Base-by-base conservation (phyloP, 768 basidiomycete genomes). In the Nidularia pulvinata region DNA sequence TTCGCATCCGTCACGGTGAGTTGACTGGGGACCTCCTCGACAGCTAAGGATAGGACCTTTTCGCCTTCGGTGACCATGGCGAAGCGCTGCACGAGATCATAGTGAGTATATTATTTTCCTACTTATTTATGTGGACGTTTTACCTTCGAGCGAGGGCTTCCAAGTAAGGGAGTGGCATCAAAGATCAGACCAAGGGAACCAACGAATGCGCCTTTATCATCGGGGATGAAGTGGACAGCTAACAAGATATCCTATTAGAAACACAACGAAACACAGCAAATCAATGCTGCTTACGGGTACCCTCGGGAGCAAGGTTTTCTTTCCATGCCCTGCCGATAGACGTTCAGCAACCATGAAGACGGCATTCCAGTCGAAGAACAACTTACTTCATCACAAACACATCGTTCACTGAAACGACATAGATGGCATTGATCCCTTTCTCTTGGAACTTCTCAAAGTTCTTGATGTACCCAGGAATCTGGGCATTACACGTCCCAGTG, bases 341-440 rank as follows among this genome's bases (percentile, higher is more conserved):
- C 10, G 30, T 7, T 30, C 25, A 30, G 25, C 3, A 30, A 30
- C 25, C 25, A 30, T 30, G 25, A 30, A 30, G 25, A 30, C 25
- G 4, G 25, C 25, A 30, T 30, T 30, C 25, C 25, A 30, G 25
- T 30, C 25, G 4, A 30, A 30, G 25, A 30, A 30, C 25, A 30
- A 30, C 25, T 30, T 52, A 80, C 78, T 85, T 80, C 54, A 78
- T 82, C 45, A 90, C 88, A 61, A 89, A 94, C 6, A 79, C 77
- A 64, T 95, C 93, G 66, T 95, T 95, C 53, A 91, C 86, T 25
- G 84, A 74, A 51, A 95, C 70, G 51, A 94, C 80, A 56, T 84
- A 88, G 55, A 92, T 81, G 49, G 82, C 76, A 55, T 83, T 79
- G 61, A 93, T 72, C 9, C 90, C 93, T 68, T 91, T 93, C 3